A percentile compares a stretch with the other conserved stretches of the same genome.
These are phyloP conservation scores for Phaseolus lunatus DNA, from an alignment of 306 rosid species.

Conservation along the genomic window DNA sequence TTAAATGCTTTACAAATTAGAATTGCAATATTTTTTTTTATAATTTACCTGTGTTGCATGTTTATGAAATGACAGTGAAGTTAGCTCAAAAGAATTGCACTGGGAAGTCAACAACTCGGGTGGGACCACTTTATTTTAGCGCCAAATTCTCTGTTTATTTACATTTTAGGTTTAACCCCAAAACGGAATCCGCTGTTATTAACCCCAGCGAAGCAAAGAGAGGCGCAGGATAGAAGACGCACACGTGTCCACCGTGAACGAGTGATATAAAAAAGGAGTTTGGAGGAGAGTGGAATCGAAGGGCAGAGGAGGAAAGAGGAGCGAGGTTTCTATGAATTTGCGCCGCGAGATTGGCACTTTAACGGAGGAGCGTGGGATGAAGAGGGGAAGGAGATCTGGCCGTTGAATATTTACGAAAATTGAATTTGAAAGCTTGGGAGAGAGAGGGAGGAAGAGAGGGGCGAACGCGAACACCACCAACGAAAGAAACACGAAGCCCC, in stretches of 20 bases:
- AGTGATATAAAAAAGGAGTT: not conserved
- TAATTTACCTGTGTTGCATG: not conserved
- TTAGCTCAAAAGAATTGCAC: not conserved
- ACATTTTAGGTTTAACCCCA: constrained; percentile 22
- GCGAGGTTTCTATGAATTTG: constrained; percentile 68
- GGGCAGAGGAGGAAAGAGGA: constrained; percentile 47
- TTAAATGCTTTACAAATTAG: not conserved
- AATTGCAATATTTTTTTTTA: not conserved
- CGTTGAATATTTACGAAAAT: constrained; percentile 83
- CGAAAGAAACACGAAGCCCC: constrained; percentile 43
- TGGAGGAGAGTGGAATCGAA: constrained; percentile 47
- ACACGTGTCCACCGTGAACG: not conserved
- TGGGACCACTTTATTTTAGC: constrained; percentile 55
- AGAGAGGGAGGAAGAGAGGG: constrained; percentile 86
- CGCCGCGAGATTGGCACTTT: constrained; percentile 52
- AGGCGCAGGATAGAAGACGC: not conserved
- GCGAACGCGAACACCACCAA: constrained; percentile 49
- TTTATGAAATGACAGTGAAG: not conserved
- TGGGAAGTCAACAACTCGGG: constrained; percentile 44
- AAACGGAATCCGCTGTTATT: constrained; percentile 20
- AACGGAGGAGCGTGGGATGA: constrained; percentile 53
- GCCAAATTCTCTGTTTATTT: constrained; percentile 53
- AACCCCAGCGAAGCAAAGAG: not conserved
- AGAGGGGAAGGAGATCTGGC: constrained; percentile 43
- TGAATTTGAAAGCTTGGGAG: constrained; percentile 91